Evolutionary conservation across 2,329 filamentous ascomycete species (phyloP).

Genomic region (Phyllosticta citriasiana): DNA sequence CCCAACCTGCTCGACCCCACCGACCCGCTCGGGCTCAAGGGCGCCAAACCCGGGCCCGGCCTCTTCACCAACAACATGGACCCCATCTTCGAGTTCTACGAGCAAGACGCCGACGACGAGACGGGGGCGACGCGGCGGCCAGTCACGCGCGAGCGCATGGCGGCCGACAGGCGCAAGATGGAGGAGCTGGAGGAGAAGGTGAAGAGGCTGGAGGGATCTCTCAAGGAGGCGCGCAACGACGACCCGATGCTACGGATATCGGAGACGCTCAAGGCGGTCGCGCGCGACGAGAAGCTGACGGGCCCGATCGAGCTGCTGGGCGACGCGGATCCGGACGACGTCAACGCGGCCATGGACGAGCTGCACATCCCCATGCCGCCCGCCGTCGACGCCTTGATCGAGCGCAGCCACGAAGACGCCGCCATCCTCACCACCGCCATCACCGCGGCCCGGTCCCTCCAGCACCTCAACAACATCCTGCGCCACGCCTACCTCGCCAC

Average conservation of each 20-base stretch:
- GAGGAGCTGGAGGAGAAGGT: not conserved
- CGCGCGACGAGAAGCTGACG: not conserved
- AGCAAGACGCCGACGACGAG: not conserved
- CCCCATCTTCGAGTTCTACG: slow-evolving; percentile 1
- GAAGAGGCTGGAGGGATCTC: not conserved
- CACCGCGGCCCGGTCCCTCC: slow-evolving; percentile 12
- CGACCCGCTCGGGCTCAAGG: slow-evolving; percentile 1
- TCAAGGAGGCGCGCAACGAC: not conserved
- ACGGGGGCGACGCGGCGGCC: not conserved
- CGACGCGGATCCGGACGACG: not conserved
- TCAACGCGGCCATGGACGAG: not conserved
- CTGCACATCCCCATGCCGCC: not conserved
- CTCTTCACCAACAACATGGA: not conserved
- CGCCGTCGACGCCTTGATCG: not conserved
- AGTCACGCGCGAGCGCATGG: not conserved
- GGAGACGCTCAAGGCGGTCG: not conserved
- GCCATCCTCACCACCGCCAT: not conserved
- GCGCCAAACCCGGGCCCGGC: not conserved
- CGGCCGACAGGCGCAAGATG: not conserved
- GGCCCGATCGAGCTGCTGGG: not conserved
- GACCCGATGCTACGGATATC: not conserved
- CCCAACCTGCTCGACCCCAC: not conserved
- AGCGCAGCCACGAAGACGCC: not conserved
- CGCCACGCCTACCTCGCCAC: slow-evolving; percentile 26
- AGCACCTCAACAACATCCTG: slow-evolving; percentile 26